Evolutionary conservation across 1,139 yeast species (phyloP).

Genomic region (Zhuliangozyma parablackwelliae): DNA sequence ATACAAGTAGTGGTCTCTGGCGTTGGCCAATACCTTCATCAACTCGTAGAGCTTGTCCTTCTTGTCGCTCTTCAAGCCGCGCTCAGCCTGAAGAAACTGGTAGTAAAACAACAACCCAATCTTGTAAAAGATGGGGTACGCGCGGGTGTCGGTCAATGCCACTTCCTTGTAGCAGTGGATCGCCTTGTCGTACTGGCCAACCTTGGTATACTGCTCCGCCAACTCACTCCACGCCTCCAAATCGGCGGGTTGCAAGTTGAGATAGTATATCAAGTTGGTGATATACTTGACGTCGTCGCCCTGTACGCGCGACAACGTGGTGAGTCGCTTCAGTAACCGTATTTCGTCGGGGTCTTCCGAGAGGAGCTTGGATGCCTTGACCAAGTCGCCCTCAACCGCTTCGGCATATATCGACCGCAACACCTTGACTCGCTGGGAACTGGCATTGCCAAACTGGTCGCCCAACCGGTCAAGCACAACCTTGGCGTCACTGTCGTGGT

Average conservation of each 20-base stretch:
- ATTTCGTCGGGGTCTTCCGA: slow-evolving; percentile 34
- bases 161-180: slow-evolving; percentile 67
- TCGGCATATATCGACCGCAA: slow-evolving; percentile 56
- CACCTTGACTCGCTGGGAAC: slow-evolving; percentile 55
- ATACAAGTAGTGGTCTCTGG: slow-evolving; percentile 57
- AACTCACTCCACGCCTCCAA: slow-evolving; percentile 74
- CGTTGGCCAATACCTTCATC: slow-evolving; percentile 24
- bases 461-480: slow-evolving; percentile 55
- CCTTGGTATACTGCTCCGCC: slow-evolving; percentile 52
- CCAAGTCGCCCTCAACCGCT: slow-evolving; percentile 39
- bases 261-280: slow-evolving; percentile 42
- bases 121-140: slow-evolving; percentile 65
- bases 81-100: slow-evolving; percentile 18
- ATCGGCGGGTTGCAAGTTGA: slow-evolving; percentile 66
- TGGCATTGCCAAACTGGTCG: slow-evolving; percentile 57
- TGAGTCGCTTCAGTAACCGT: slow-evolving; percentile 29
- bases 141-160: slow-evolving; percentile 61
- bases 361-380: slow-evolving; percentile 32
- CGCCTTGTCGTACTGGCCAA: slow-evolving; percentile 68
- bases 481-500: slow-evolving; percentile 69
- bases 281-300: slow-evolving; percentile 34
- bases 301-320: slow-evolving; percentile 21
- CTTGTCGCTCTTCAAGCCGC: slow-evolving; percentile 12
- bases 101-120: slow-evolving; percentile 39
- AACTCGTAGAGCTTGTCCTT: slow-evolving; percentile 23